These are phyloP conservation scores for Hygrophila difformis DNA, from an alignment of 257 asterid genomes.

Conservation along the genomic window DNA sequence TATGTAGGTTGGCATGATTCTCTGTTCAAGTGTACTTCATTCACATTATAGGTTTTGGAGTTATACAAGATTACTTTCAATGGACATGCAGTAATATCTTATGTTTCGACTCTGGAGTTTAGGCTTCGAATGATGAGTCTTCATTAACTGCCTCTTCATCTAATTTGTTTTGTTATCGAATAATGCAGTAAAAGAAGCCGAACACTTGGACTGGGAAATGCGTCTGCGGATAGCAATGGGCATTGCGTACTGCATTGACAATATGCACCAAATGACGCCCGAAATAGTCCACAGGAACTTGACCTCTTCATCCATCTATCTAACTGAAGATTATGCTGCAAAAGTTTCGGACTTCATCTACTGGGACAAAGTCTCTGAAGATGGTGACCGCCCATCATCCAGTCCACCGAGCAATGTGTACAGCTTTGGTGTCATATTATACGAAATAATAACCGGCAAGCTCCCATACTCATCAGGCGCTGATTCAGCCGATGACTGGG, in stretches of 20 bases:
- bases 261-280: slow-evolving; percentile 62
- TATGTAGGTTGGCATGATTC: too few species aligned
- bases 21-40: too few species aligned
- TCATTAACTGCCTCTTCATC: too few species aligned
- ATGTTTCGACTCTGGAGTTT: too few species aligned
- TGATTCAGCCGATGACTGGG: slow-evolving; percentile 55
- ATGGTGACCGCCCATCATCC: slow-evolving; percentile 29
- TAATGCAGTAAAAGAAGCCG: slow-evolving; percentile 85
- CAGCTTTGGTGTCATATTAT: slow-evolving; percentile 68
- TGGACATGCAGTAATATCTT: too few species aligned
- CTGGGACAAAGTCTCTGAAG: slow-evolving; percentile 32
- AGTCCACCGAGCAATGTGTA: slow-evolving; percentile 47
- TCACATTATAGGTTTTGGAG: too few species aligned
- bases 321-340: slow-evolving; percentile 85
- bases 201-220: slow-evolving; percentile 74
- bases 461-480: slow-evolving; percentile 61
- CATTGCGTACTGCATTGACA: slow-evolving; percentile 67
- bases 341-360: slow-evolving; percentile 63
- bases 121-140: too few species aligned
- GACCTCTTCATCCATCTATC: slow-evolving; percentile 57
- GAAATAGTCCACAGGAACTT: slow-evolving; percentile 51
- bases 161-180: not conserved
- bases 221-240: slow-evolving; percentile 83
- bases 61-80: too few species aligned
- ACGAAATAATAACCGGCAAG: slow-evolving; percentile 74